A percentile compares a stretch with the other conserved stretches of the same genome.
Evolutionary conservation across 345 rosid species (phyloP).

Genomic region (Brassica carinata): DNA sequence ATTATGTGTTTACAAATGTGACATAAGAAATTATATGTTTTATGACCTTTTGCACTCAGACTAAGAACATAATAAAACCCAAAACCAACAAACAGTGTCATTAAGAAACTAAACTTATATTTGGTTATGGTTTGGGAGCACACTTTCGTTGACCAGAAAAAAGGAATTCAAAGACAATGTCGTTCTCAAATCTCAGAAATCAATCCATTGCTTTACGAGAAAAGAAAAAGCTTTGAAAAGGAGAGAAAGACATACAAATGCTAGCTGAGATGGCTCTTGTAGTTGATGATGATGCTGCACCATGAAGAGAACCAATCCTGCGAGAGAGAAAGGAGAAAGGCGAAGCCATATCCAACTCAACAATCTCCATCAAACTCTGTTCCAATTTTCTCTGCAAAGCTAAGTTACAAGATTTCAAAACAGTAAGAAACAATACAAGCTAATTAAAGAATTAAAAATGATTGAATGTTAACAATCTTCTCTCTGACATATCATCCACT

Average conservation of each 20-base stretch:
- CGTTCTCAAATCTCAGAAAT: no score
- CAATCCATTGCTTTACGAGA: no score
- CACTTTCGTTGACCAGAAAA: no score
- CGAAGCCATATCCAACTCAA: slow-evolving; percentile 84
- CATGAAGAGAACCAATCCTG: slow-evolving; percentile 76
- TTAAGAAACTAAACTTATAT: no score
- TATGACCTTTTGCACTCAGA: no score
- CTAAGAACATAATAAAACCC: no score
- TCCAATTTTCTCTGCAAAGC: neutral
- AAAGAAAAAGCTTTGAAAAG: no score
- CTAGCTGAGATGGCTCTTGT: slow-evolving; percentile 45
- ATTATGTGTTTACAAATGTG: no score
- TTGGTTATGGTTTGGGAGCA: no score
- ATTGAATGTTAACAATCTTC: neutral
- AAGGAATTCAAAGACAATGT: no score
- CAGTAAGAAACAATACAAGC: neutral
- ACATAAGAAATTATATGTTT: no score
- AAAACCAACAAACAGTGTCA: no score
- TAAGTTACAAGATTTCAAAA: neutral
- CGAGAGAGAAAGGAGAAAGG: slow-evolving; percentile 66
- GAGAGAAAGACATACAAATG: slow-evolving; percentile 19
- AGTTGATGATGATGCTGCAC: slow-evolving; percentile 81
- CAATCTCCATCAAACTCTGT: slow-evolving; percentile 57
- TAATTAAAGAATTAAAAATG: neutral
- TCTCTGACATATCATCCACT: neutral